phyloP scores from a whole-genome alignment of 1,139 yeast genomes.

The Diutina sp. region DNA sequence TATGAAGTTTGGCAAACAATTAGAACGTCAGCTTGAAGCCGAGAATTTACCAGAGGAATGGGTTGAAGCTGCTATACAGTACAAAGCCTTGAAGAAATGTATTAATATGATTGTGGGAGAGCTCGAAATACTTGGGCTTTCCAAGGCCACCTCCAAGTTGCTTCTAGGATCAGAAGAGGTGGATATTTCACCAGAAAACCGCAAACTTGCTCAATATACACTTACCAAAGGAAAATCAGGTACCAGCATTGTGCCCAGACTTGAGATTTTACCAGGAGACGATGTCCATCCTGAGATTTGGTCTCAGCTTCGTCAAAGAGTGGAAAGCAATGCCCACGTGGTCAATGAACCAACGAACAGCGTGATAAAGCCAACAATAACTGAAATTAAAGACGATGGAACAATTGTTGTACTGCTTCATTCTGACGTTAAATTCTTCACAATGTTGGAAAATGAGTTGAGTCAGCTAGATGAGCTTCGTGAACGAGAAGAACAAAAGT shows the following conservation, averaged over 20 bases:
- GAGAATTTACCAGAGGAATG: slow-evolving; percentile 58
- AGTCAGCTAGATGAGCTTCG: slow-evolving; percentile 35
- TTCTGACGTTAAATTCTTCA: slow-evolving; percentile 41
- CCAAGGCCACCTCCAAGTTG: slow-evolving; percentile 33
- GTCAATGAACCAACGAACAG: slow-evolving; percentile 4
- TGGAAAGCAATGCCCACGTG: slow-evolving; percentile 7
- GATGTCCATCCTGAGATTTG: slow-evolving; percentile 26
- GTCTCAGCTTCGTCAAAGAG: slow-evolving; percentile 16
- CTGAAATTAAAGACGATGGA: slow-evolving; percentile 9
- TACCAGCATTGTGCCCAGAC: slow-evolving; percentile 20
- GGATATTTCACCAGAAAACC: slow-evolving; percentile 20
- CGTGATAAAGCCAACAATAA: not conserved
- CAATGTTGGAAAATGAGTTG: slow-evolving; percentile 44
- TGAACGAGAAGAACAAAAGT: slow-evolving; percentile 27
- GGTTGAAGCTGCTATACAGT: slow-evolving; percentile 59
- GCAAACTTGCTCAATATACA: slow-evolving; percentile 30
- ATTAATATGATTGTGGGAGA: slow-evolving; percentile 53
- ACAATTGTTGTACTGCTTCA: slow-evolving; percentile 19
- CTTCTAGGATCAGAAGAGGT: slow-evolving; percentile 24
- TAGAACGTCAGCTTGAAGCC: slow-evolving; percentile 47
- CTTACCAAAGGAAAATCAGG: slow-evolving; percentile 16
- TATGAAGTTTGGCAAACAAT: slow-evolving; percentile 67
- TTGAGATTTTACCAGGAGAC: slow-evolving; percentile 23
- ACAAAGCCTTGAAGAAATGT: slow-evolving; percentile 55
- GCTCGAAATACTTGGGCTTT: slow-evolving; percentile 38